Percentiles rank a stretch among this genome's conserved stretches.
Evolutionary conservation across 768 basidiomycete genomes (phyloP).

Genomic region (Rhizopogon salebrosus): DNA sequence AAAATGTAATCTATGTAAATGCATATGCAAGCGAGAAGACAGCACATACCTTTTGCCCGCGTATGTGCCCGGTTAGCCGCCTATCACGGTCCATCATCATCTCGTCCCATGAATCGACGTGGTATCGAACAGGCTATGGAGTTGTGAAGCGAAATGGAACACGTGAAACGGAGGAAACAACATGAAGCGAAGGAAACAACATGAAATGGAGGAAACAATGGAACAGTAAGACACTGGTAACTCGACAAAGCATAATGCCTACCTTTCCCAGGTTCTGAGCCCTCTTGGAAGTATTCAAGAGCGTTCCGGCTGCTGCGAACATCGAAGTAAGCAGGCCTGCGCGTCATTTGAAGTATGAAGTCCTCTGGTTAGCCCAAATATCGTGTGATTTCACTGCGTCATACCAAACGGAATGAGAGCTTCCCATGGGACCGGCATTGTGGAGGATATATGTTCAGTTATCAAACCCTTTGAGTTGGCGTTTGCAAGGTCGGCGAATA

Average conservation of each 20-base stretch:
- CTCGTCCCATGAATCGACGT: slow-evolving; percentile 85
- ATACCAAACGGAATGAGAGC: slow-evolving; percentile 93
- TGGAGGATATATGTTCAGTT: slow-evolving; percentile 8
- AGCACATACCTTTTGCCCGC: slow-evolving; percentile 78
- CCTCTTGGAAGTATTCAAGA: slow-evolving; percentile 71
- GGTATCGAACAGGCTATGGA: slow-evolving; percentile 73
- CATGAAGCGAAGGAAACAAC: too few species aligned
- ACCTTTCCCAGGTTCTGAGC: slow-evolving; percentile 93
- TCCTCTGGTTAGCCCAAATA: neutral
- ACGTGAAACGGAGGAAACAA: neutral
- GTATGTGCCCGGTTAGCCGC: slow-evolving; percentile 77
- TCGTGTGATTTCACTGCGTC: neutral
- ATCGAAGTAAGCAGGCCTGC: slow-evolving; percentile 78
- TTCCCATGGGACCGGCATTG: slow-evolving; percentile 96
- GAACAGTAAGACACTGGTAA: neutral
- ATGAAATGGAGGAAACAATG: neutral
- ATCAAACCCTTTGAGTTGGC: neutral
- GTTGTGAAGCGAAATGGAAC: neutral
- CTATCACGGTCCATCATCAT: slow-evolving; percentile 95
- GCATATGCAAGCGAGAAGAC: neutral
- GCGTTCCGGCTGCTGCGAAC: slow-evolving; percentile 89
- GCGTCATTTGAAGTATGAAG: slow-evolving; percentile 5
- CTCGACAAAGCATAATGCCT: neutral
- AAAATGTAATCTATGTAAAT: neutral
- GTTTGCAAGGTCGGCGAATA: neutral